Conservation (phyloP, 345 rosid genomes). For the Passiflora organensis region DNA sequence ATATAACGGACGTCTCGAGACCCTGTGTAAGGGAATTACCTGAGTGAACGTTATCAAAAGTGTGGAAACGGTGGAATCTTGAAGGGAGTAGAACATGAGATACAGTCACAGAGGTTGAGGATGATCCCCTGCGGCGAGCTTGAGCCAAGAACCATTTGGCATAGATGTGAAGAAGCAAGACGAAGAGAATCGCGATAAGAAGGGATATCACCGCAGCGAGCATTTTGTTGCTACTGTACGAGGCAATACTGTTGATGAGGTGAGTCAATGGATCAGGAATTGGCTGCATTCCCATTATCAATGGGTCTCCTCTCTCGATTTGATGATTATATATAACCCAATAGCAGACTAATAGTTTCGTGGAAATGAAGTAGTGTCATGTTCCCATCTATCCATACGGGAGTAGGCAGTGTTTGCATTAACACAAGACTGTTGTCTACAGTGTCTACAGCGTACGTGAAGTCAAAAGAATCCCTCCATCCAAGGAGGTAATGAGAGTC, state of each 20-base stretch:
- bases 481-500: slow-evolving; percentile 32
- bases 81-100: slow-evolving; percentile 29
- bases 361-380: slow-evolving; percentile 32
- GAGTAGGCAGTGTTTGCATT: slow-evolving; percentile 14
- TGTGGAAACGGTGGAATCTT: slow-evolving; percentile 33
- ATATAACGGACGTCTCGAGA: slow-evolving; percentile 49
- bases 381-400: no score
- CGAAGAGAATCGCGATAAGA: slow-evolving; percentile 68
- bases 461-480: slow-evolving; percentile 36
- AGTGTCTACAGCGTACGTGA: not conserved
- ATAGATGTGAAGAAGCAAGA: slow-evolving; percentile 74
- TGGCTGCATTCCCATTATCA: no score
- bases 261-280: slow-evolving; percentile 19
- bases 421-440: not conserved
- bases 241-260: slow-evolving; percentile 42
- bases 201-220: slow-evolving; percentile 69
- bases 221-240: slow-evolving; percentile 60
- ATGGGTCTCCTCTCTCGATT: not conserved
- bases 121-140: slow-evolving; percentile 27
- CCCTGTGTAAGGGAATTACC: slow-evolving; percentile 35
- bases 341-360: slow-evolving; percentile 14
- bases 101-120: slow-evolving; percentile 26
- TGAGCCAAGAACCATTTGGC: slow-evolving; percentile 62
- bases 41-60: slow-evolving; percentile 20
- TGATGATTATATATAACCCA: not conserved